These are phyloP conservation scores for Rubia peregrina DNA, from an alignment of 305 asterid species.

Conservation along the genomic window DNA sequence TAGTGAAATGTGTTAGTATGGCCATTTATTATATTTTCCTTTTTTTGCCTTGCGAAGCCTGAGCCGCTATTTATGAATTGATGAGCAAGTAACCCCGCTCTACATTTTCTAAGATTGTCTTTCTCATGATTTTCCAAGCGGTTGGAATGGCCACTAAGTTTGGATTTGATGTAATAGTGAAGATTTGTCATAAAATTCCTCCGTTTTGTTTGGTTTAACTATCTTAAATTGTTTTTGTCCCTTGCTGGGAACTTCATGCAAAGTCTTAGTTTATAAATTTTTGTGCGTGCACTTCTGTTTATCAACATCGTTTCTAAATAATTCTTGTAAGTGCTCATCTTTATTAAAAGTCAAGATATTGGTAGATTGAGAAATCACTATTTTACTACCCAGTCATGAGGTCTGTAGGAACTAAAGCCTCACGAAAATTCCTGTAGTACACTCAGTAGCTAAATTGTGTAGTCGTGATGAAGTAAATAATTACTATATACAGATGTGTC, in stretches of 20 bases:
- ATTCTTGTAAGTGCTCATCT: background rate
- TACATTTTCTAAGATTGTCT: background rate
- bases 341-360: no score
- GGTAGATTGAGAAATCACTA: background rate
- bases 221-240: background rate
- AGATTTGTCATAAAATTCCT: background rate
- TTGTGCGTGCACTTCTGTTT: no score
- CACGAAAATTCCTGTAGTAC: no score
- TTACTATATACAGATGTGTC: no score
- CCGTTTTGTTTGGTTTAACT: background rate
- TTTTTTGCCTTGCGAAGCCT: background rate
- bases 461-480: background rate
- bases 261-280: background rate
- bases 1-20: no score
- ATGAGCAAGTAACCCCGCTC: background rate
- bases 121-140: background rate
- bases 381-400: background rate
- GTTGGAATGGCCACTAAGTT: background rate
- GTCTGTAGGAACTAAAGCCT: conserved; percentile 3
- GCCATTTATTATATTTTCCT: background rate
- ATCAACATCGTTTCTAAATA: background rate
- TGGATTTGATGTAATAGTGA: background rate
- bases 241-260: background rate
- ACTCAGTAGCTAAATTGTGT: background rate
- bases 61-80: background rate